Evolutionary conservation across 306 rosid genomes (phyloP), one percentile per base, ranked within the genome.

Genomic region (Heteromeles arbutifolia): DNA sequence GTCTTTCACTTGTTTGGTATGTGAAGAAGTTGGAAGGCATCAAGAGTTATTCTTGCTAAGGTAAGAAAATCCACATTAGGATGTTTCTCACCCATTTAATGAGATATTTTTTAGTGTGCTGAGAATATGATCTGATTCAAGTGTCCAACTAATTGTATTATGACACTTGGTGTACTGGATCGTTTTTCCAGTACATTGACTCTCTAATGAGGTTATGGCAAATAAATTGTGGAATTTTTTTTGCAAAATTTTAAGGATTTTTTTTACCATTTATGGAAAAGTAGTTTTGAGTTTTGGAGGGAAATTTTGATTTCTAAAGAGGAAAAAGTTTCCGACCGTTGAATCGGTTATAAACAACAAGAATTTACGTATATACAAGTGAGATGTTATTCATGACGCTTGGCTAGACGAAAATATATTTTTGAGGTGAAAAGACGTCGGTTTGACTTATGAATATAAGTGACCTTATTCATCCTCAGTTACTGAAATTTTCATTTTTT

Each of bases 61-160:
- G 43, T n/a, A 9, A n/a, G 61, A 65, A 65, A 19, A 65, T 3
- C 15, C 19, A 65, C 45, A 65, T 14, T 32, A 21, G 17, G 28
- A 65, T 65, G n/a, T 14, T 62, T 65, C 69, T 65, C 45, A 18
- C 14, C 25, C 8, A 6, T 6, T 8, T 34, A 34, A 34, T 7
- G 41, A 34, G 9, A 34, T 1, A 34, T 34, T 34, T 34, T 34
- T 7, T 34, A 34, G 10, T 34, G 0, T 34, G 2, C 0, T 34
- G 2, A 0, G 0, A 34, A 34, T 7, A 34, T 2, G 2, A 0
- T 2, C 2, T 0, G 9, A 0, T 34, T 34, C 2, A 34, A 34
- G 10, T 34, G 41, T 34, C 10, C 0, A 34, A 34, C 2, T 34
- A 34, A 34, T 34, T 34, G 8, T 32, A 5, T 32, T 32, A 32